A percentile compares a stretch with the other conserved stretches of the same genome.
Conservation (phyloP, 1,139 yeast species). For the Blastobotrys illinoisensis region DNA sequence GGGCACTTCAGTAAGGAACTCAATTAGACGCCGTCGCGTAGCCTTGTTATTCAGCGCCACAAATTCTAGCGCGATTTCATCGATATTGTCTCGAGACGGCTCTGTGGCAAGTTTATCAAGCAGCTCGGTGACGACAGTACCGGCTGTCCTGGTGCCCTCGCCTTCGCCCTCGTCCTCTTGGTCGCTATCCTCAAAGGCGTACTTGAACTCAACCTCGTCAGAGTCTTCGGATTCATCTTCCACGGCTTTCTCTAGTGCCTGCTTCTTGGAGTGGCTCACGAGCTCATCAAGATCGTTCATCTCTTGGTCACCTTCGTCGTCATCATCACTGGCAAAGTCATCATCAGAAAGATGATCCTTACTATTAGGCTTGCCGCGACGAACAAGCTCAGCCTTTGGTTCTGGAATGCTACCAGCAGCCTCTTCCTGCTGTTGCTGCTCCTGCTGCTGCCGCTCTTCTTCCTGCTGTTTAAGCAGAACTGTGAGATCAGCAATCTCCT, state of each 20-base stretch:
- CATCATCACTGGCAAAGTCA: constrained; percentile 14
- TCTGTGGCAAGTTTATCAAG: not conserved
- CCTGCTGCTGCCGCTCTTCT: constrained; percentile 17
- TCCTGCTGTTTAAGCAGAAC: constrained; percentile 16
- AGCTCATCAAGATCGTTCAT: constrained; percentile 4
- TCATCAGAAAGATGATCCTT: constrained; percentile 10
- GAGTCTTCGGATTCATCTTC: constrained; percentile 6
- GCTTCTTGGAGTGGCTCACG: constrained; percentile 2
- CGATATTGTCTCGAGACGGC: constrained; percentile 45
- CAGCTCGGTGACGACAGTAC: not conserved
- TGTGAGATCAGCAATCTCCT: constrained; percentile 36
- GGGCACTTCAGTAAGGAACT: constrained; percentile 41
- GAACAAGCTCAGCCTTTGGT: not conserved
- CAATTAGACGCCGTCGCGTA: constrained; percentile 55
- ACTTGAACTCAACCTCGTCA: constrained; percentile 1
- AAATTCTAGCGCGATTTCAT: constrained; percentile 52
- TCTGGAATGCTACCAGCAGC: not conserved
- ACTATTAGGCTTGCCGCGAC: not conserved
- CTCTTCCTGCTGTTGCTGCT: constrained; percentile 12
- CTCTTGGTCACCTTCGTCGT: constrained; percentile 7
- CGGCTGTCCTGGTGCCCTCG: constrained; percentile 20
- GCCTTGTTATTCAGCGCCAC: constrained; percentile 67
- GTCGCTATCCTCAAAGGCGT: constrained; percentile 3
- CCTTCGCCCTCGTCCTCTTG: constrained; percentile 18
- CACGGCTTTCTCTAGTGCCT: constrained; percentile 25